A percentile compares a stretch with the other conserved stretches of the same genome.
phyloP scores from a whole-genome alignment of 148 eudicot genomes.

The Rhododendron simsii region DNA sequence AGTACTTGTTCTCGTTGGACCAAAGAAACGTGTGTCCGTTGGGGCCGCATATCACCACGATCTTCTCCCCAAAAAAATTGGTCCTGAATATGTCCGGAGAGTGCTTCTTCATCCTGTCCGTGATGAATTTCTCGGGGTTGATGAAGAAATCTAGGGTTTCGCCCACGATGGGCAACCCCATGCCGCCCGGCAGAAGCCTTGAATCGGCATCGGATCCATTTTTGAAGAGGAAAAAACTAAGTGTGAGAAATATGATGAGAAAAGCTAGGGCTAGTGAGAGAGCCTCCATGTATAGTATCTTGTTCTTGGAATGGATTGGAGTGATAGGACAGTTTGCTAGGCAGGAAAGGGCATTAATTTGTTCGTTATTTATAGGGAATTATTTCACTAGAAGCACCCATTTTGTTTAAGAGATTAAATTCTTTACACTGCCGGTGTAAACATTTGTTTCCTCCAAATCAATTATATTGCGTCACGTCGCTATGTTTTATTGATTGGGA shows the following conservation, averaged over 20 bases:
- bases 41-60: background rate
- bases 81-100: background rate
- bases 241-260: background rate
- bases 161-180: background rate
- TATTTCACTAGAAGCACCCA: background rate
- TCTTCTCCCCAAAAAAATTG: background rate
- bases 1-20: conserved; percentile 8
- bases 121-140: background rate
- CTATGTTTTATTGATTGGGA: no score
- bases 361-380: background rate
- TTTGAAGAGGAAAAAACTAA: background rate
- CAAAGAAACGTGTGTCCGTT: background rate
- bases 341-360: background rate
- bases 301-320: background rate
- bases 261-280: background rate
- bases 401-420: no score
- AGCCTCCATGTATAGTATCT: background rate
- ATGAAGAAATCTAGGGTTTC: background rate
- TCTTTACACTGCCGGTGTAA: no score
- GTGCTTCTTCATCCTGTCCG: background rate
- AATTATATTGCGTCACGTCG: no score
- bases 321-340: background rate
- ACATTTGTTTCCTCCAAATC: no score
- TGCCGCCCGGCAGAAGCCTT: conserved; percentile 3
- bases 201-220: background rate